Conservation (phyloP, 2,329 filamentous ascomycete species). For the Cladosporium phlei region DNA sequence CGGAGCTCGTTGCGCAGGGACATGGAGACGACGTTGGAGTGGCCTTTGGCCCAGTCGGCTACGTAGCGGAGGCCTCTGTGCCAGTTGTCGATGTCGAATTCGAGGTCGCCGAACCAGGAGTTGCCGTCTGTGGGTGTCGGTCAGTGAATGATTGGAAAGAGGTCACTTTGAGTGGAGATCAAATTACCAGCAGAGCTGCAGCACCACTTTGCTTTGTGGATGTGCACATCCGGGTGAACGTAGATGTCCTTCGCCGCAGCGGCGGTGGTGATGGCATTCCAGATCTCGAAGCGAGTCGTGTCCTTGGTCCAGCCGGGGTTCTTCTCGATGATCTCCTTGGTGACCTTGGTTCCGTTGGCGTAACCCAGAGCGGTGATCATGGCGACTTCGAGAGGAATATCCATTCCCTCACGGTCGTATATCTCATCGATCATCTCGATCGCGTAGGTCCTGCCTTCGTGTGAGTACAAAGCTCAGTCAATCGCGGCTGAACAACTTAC, state of each 20-base stretch:
- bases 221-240: conserved; percentile 58
- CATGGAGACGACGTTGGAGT: conserved; percentile 25
- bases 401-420: conserved; percentile 35
- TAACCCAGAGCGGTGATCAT: conserved; percentile 37
- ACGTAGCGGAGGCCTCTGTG: conserved; percentile 22
- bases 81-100: conserved; percentile 23
- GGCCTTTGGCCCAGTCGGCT: conserved; percentile 22
- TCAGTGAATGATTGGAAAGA: background rate
- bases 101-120: conserved; percentile 49
- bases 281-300: conserved; percentile 38
- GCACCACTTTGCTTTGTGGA: conserved; percentile 57
- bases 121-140: conserved; percentile 47
- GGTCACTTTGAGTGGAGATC: too few relatives aligned
- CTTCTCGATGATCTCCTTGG: conserved; percentile 33
- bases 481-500: conserved; percentile 13
- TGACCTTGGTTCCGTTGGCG: conserved; percentile 38
- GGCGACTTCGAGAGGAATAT: conserved; percentile 37
- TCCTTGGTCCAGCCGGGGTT: conserved; percentile 36
- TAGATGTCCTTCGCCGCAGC: conserved; percentile 46
- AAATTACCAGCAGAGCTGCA: conserved; percentile 38
- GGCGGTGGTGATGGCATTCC: conserved; percentile 24
- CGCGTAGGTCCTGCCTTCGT: conserved; percentile 33
- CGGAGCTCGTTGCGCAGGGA: conserved; percentile 24
- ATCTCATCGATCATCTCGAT: conserved; percentile 42
- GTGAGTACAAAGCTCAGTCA: background rate